phyloP scores from a whole-genome alignment of 805 yeast genomes.

The Wickerhamiella australiensis region DNA sequence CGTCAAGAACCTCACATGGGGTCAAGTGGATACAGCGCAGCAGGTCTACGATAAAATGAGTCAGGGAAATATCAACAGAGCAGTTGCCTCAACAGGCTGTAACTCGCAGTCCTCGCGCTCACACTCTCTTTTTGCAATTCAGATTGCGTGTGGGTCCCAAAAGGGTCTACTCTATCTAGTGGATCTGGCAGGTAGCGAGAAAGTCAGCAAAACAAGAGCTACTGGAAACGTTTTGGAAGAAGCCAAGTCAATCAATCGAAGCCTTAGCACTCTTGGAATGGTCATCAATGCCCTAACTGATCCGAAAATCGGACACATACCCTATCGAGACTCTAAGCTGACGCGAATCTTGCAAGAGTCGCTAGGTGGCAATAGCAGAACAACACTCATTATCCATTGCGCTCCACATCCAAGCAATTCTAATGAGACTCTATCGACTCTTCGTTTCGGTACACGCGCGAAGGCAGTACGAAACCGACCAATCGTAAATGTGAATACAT shows the following conservation, averaged over 20 bases:
- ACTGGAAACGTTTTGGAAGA: constrained; percentile 65
- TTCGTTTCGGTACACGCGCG: constrained; percentile 65
- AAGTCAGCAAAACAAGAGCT: constrained; percentile 65
- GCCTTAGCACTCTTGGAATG: constrained; percentile 65
- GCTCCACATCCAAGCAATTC: constrained; percentile 49
- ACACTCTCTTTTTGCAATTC: constrained; percentile 65
- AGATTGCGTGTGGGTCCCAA: constrained; percentile 52
- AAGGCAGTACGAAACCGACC: constrained; percentile 55
- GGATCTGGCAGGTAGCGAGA: constrained; percentile 83
- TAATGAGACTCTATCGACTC: constrained; percentile 55
- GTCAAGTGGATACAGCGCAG: constrained; percentile 43
- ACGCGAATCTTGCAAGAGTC: constrained; percentile 70
- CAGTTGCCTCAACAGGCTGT: constrained; percentile 53
- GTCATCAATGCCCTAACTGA: constrained; percentile 73
- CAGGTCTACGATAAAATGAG: constrained; percentile 48
- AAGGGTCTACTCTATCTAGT: constrained; percentile 58
- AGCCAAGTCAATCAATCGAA: constrained; percentile 70
- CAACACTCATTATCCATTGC: constrained; percentile 60
- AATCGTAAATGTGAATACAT: constrained; percentile 43
- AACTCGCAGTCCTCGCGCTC: constrained; percentile 66
- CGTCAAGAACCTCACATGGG: constrained; percentile 56
- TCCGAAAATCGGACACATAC: constrained; percentile 49
- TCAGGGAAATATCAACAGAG: constrained; percentile 47
- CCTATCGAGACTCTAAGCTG: constrained; percentile 67
- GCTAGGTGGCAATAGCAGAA: constrained; percentile 71